Evolutionary conservation across 1,284 basidiomycete species (phyloP), one percentile per base, ranked within the genome.

Genomic region (Schizopora paradoxa): DNA sequence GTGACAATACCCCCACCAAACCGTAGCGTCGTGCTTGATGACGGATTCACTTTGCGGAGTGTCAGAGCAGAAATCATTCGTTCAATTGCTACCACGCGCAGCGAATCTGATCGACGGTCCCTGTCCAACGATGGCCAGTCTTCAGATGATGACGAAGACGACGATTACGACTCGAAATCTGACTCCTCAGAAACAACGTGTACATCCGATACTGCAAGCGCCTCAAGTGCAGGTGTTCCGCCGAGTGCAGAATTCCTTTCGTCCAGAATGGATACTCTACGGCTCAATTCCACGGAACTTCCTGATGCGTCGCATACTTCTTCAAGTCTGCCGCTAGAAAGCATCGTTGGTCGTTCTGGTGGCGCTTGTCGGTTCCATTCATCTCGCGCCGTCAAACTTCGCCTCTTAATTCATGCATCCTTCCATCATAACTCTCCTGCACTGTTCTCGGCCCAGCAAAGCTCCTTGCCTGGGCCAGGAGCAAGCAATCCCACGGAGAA

Each of bases 301-400:
- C 48, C 64, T 19, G 28, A 31, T n/a, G n/a, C n/a, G n/a, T n/a
- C n/a, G n/a, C n/a, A n/a, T n/a, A n/a, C n/a, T n/a, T n/a, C n/a
- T n/a, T n/a, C n/a, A 16, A 69, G 63, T 22, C 65, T 68, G 13
- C 65, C 70, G 6, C 70, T 71, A 51, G 69, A 67, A 49, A 73
- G 70, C 5, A 68, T 79, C 39, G 63, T 89, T 23, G 79, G 84
- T 2, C 74, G 82, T 8, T 87, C 86, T 11, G 86, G 86, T 29
- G 84, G 84, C 26, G 79, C 84, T 25, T 89, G 86, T 64, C 78
- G 84, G 33, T 84, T 90, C 55, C 86, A 90, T 57, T 76, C 80
- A 1, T 73, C 77, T 28, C 72, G 72, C 14, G 67, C 83, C 1
- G 72, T 90, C 38, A 78, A 73, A 45, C 65, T 89, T 23, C 79